Evolutionary conservation across 1,139 yeast genomes (phyloP).

Genomic region (Zygotorulaspora mrakii): DNA sequence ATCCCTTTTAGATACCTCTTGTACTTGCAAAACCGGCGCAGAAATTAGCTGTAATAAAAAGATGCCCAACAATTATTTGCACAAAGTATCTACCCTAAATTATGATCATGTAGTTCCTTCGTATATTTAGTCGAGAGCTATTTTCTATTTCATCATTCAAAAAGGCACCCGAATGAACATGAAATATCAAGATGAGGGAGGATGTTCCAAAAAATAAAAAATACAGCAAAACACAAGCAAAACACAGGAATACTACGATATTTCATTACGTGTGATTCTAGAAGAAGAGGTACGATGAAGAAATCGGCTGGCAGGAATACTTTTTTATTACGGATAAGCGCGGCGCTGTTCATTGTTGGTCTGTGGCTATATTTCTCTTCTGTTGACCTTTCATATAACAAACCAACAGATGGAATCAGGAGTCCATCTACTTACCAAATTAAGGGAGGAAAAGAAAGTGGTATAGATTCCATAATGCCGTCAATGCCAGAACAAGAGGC

Average conservation of each 20-base stretch:
- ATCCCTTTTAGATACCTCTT: constrained; percentile 1
- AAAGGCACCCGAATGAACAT: constrained; percentile 3
- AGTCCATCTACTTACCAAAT: background rate
- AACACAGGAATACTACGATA: too few species aligned
- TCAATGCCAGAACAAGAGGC: constrained; percentile 66
- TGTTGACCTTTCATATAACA: constrained; percentile 21
- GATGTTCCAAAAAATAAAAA: background rate
- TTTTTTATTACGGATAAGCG: constrained; percentile 15
- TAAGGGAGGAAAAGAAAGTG: too few species aligned
- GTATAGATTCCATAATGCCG: constrained; percentile 62
- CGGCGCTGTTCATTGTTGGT: constrained; percentile 18
- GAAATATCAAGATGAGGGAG: background rate
- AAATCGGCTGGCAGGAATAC: constrained; percentile 8
- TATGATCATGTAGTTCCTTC: too few species aligned
- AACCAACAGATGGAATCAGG: constrained; percentile 8
- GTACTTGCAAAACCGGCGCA: background rate
- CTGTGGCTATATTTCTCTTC: constrained; percentile 22
- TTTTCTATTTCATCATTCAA: background rate
- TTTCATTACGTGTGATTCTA: too few species aligned
- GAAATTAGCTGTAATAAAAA: background rate
- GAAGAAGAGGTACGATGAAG: constrained; percentile 12
- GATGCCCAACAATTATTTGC: too few species aligned
- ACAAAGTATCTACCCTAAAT: too few species aligned
- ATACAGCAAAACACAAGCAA: too few species aligned
- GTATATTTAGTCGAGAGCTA: background rate